Conservation (phyloP, 352 stramenopile species). For the Saprolegnia parasitica region DNA sequence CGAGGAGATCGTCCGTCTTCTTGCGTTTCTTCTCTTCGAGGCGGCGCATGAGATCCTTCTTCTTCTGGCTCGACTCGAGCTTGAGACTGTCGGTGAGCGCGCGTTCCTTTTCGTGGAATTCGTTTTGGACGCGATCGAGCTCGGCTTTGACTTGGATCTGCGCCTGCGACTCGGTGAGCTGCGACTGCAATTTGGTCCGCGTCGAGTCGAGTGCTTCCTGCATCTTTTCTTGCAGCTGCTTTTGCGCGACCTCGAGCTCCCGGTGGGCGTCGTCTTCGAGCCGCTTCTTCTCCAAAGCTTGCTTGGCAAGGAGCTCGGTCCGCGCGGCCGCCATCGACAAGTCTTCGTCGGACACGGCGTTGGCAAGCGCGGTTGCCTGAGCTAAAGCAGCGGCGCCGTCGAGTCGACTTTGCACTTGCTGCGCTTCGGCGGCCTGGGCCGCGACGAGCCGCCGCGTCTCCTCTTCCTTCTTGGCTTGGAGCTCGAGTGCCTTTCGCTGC, state of each 20-base stretch:
- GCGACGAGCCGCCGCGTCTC: slow-evolving; percentile 17
- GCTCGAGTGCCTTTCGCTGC: slow-evolving; percentile 63
- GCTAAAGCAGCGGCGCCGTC: slow-evolving; percentile 29
- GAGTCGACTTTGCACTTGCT: slow-evolving; percentile 41
- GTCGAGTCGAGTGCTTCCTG: not conserved
- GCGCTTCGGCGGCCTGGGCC: slow-evolving; percentile 31
- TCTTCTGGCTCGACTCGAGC: slow-evolving; percentile 19
- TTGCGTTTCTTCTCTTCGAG: slow-evolving; percentile 28
- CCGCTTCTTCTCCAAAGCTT: slow-evolving; percentile 13
- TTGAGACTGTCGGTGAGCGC: slow-evolving; percentile 23
- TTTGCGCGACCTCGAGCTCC: slow-evolving; percentile 23
- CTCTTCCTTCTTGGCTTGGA: slow-evolving; percentile 40
- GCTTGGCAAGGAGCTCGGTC: slow-evolving; percentile 13
- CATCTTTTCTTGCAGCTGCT: not conserved
- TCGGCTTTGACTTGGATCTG: slow-evolving; percentile 27
- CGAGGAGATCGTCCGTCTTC: slow-evolving; percentile 33
- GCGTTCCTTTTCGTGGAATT: slow-evolving; percentile 24
- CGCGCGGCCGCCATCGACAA: slow-evolving; percentile 10
- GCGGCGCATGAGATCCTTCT: slow-evolving; percentile 27
- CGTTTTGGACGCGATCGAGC: slow-evolving; percentile 24
- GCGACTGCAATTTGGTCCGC: not conserved
- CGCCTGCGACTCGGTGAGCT: not conserved
- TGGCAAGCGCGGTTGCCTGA: slow-evolving; percentile 21
- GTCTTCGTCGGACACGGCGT: slow-evolving; percentile 1
- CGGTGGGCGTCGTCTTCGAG: slow-evolving; percentile 7